Percentiles rank a stretch among this genome's conserved stretches.
These are phyloP conservation scores for Boletus bicolor DNA, from an alignment of 768 basidiomycete genomes.

Conservation along the genomic window DNA sequence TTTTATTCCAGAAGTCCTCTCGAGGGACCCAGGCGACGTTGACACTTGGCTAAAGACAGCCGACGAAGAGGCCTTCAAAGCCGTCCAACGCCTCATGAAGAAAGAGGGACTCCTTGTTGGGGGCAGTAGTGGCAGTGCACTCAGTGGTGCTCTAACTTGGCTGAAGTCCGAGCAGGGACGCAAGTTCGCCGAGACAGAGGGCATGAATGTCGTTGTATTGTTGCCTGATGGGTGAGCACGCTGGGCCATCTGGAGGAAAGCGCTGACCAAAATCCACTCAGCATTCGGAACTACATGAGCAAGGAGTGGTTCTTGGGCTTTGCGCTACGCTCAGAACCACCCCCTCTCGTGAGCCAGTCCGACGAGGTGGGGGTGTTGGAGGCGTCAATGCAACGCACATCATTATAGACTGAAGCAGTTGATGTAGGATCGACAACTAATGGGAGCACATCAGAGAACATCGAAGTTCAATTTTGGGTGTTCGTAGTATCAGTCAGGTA, in stretches of 20 bases:
- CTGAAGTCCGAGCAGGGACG: constrained; percentile 68
- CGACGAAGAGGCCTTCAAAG: constrained; percentile 78
- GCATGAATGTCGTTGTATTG: constrained; percentile 84
- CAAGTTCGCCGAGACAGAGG: constrained; percentile 58
- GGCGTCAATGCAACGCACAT: constrained; percentile 2
- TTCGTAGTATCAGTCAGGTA: not conserved
- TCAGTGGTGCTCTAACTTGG: constrained; percentile 77
- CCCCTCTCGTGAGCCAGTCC: constrained; percentile 35
- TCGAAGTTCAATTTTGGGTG: not conserved
- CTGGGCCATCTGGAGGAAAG: not conserved
- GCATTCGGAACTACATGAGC: constrained; percentile 92
- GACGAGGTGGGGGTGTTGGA: not conserved
- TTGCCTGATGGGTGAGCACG: constrained; percentile 80
- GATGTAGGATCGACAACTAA: not conserved
- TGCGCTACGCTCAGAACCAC: constrained; percentile 52
- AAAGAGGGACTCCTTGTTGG: constrained; percentile 89
- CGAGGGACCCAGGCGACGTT: constrained; percentile 55
- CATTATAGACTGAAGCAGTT: not conserved
- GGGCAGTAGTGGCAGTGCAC: constrained; percentile 86
- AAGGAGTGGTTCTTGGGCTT: constrained; percentile 87
- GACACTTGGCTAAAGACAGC: constrained; percentile 83
- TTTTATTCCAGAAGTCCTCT: constrained; percentile 85
- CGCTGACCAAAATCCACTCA: constrained; percentile 26
- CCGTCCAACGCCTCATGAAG: constrained; percentile 73
- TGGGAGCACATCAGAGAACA: not conserved